phyloP scores from a whole-genome alignment of 148 eudicot species.

The Camellia lanceoleosa region DNA sequence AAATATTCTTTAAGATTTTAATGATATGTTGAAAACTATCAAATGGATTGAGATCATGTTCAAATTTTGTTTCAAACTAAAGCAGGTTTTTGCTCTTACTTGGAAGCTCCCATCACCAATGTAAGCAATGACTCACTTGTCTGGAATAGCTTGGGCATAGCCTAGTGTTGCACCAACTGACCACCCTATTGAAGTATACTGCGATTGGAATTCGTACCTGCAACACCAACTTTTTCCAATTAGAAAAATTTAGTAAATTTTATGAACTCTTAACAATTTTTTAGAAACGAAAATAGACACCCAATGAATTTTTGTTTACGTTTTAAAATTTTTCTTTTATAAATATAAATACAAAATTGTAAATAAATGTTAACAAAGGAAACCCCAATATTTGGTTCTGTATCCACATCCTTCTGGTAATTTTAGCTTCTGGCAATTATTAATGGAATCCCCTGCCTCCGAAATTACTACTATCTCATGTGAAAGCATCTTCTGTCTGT shows the following conservation, averaged over 20 bases:
- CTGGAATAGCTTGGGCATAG: conserved; percentile 24
- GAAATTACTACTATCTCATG: conserved; percentile 10
- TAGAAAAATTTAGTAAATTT: no score
- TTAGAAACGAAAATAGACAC: no score
- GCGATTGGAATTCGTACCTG: conserved; percentile 37
- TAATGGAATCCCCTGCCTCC: conserved; percentile 19
- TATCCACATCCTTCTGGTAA: conserved; percentile 20
- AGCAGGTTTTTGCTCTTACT: background rate
- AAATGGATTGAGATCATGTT: background rate
- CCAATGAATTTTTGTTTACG: no score
- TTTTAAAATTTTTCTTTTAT: no score
- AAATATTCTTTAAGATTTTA: background rate
- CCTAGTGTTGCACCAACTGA: conserved; percentile 32
- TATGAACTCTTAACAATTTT: no score
- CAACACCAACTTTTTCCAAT: no score
- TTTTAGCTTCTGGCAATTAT: conserved; percentile 19
- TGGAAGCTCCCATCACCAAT: conserved; percentile 98
- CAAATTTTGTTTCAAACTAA: background rate
- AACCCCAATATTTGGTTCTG: background rate
- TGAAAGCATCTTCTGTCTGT: conserved; percentile 16
- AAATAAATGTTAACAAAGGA: no score
- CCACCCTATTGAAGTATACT: conserved; percentile 33
- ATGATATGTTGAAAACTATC: no score
- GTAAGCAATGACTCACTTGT: conserved; percentile 82
- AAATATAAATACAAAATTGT: no score